Evolutionary conservation across 208 protist genomes (phyloP), one percentile per base, ranked within the genome.

Genomic region (Phytomonas francai): DNA sequence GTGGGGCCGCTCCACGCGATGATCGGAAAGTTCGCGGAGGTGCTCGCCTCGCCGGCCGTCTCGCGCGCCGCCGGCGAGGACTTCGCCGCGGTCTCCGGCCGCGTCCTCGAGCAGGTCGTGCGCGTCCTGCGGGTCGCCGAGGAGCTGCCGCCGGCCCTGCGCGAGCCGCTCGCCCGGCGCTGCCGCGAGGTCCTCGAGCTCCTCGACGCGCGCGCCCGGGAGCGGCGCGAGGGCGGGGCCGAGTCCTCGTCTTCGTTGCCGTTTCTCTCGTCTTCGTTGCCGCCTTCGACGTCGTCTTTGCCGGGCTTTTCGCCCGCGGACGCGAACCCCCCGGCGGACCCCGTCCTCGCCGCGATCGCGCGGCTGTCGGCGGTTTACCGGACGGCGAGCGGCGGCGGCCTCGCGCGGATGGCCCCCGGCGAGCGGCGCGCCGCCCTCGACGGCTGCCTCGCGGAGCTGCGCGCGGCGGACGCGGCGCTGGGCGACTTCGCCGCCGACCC

Each of bases 1-100:
- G 29, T 76, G 42, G 59, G 65, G 31, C 75, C 75, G 25, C 70
- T 93, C 27, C 77, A 91, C 64, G 67, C 59, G 16, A 91, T 91
- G 83, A 54, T 91, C 33, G 81, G 91, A 65, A 71, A 77, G 22
- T 91, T 93, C 68, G 32, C 84, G 0, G 68, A 69, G 9, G 65
- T 89, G 28, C 69, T 93, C 29, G 59, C 76, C 29, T 85, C 77
- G 7, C 67, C 76, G 8, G 76, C 78, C 0, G 42, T 79, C 12
- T 39, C 34, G 27, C 45, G 73, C 30, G 67, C 82, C 0, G 29
- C 71, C 2, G 51, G 71, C 29, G 74, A 65, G 3, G 78, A 84
- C 31, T 49, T 86, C 25, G 34, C 63, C 33, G 65, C 60, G n/a
- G 59, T 89, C 36, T 59, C 73, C 12, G 68, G 73, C 5, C 66